A percentile compares a stretch with the other conserved stretches of the same genome.
phyloP scores from a whole-genome alignment of 129 eudicot genomes.

The Arctium minus region DNA sequence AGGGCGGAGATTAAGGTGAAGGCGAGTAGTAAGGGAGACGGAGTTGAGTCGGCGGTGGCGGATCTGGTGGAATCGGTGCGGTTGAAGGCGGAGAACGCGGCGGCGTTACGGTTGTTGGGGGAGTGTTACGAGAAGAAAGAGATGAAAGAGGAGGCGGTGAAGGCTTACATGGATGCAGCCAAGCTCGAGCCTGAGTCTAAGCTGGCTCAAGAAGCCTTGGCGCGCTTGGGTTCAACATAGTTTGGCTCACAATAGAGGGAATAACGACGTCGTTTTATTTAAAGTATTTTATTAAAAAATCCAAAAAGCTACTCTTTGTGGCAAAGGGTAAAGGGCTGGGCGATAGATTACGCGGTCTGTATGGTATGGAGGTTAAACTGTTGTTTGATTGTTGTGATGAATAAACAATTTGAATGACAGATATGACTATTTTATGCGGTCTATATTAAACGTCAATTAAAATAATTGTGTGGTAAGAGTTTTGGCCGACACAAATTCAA shows the following conservation, averaged over 20 bases:
- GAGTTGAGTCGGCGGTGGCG: slow-evolving; percentile 41
- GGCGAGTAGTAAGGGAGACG: slow-evolving; percentile 25
- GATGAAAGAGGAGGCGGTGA: slow-evolving; percentile 50
- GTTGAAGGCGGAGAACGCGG: slow-evolving; percentile 43
- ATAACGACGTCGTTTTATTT: background rate
- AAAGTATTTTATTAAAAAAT: background rate
- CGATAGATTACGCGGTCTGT: background rate
- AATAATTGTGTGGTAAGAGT: background rate
- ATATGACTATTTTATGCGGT: background rate
- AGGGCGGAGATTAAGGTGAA: slow-evolving; percentile 55
- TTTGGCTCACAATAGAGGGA: background rate
- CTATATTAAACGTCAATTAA: background rate
- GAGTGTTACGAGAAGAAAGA: slow-evolving; percentile 61
- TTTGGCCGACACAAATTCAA: background rate
- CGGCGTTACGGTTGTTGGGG: slow-evolving; percentile 55
- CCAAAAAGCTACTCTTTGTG: background rate
- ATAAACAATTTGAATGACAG: background rate
- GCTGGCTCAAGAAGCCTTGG: slow-evolving; percentile 44
- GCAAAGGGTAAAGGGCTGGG: too few species aligned
- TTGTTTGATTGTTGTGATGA: background rate
- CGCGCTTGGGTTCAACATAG: slow-evolving; percentile 36
- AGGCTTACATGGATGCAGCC: slow-evolving; percentile 44
- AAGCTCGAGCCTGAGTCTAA: slow-evolving; percentile 35
- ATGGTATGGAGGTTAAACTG: background rate
- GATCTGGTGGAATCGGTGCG: slow-evolving; percentile 65